Base-by-base conservation (phyloP, 805 yeast species). In the Metschnikowia lunata region DNA sequence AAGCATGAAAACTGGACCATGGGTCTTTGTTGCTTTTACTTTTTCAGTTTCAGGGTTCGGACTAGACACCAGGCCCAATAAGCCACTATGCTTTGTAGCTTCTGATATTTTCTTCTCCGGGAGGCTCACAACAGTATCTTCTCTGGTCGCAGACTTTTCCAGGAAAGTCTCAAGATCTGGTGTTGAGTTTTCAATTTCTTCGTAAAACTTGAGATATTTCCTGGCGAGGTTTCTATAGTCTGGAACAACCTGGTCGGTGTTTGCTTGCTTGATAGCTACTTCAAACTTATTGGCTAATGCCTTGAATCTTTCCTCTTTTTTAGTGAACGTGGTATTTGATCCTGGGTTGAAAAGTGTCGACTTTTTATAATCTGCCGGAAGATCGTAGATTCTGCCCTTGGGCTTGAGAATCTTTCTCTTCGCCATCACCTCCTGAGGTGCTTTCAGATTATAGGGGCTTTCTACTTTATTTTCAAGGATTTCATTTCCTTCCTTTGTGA, bases 351-450 rank as follows among this genome's bases (percentile, higher is more conserved):
- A 18, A 18, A 18, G 23, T 18, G 23, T 18, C 23, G 23, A 18
- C 23, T 18, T 18, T 18, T 18, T 5, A 18, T 18, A 18, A 18
- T 18, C 5, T 18, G 5, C 29, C 15, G 41, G 15, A 37, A 47
- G 40, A 18, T 42, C 33, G 34, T 47, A 51, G 26, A 15, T 35
- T 35, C 42, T 43, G 9, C 61, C 58, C 58, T 74, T 74, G 12
- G 85, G 84, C 56, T 75, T 71, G 26, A 86, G 75, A 45, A 87
- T 85, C 67, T 80, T 84, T 56, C 97, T 72, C 44, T 67, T 74
- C 26, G 88, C 78, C 75, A 88, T 62, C 6, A 79, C 81, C 6
- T 73, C 80, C 3, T 76, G 70, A 1, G 85, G 72, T 0, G 95
- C 44, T 18, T 18, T 5, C 5, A 18, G 5, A 5, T 18, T 18